Evolutionary conservation across 2,329 filamentous ascomycete species (phyloP).

Genomic region (Pezicula rhizophila): DNA sequence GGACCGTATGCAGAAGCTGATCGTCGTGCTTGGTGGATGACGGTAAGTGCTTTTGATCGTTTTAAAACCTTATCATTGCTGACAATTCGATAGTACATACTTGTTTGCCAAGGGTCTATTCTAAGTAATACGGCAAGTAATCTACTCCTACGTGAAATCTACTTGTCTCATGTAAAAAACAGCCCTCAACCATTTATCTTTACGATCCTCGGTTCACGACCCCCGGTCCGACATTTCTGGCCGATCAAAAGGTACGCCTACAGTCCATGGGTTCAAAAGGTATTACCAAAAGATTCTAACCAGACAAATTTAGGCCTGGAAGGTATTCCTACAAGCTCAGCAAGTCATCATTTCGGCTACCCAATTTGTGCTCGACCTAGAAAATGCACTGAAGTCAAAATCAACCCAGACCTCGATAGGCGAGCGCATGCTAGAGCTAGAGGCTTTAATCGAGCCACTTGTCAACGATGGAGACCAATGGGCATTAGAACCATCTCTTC

Average conservation of each 20-base stretch:
- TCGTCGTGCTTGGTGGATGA: constrained; percentile 48
- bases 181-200: constrained; percentile 38
- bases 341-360: constrained; percentile 41
- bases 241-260: constrained; percentile 33
- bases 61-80: neutral
- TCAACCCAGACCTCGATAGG: constrained; percentile 34
- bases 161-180: constrained; percentile 5
- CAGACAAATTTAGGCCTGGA: constrained; percentile 27
- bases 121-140: constrained; percentile 40
- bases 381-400: constrained; percentile 33
- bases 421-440: constrained; percentile 20
- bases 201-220: constrained; percentile 40
- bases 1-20: constrained; percentile 39
- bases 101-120: constrained; percentile 43
- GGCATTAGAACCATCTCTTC: constrained; percentile 25
- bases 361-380: constrained; percentile 42
- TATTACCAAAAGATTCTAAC: constrained; percentile 7
- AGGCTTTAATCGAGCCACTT: constrained; percentile 18
- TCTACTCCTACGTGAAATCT: neutral
- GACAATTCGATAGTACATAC: constrained; percentile 34
- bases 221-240: constrained; percentile 33
- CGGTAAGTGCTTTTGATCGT: constrained; percentile 25
- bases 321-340: constrained; percentile 38
- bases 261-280: constrained; percentile 9
- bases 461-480: constrained; percentile 17